Evolutionary conservation across 306 rosid species (phyloP), one percentile per base, ranked within the genome.

Genomic region (Hippophae gyantsensis): DNA sequence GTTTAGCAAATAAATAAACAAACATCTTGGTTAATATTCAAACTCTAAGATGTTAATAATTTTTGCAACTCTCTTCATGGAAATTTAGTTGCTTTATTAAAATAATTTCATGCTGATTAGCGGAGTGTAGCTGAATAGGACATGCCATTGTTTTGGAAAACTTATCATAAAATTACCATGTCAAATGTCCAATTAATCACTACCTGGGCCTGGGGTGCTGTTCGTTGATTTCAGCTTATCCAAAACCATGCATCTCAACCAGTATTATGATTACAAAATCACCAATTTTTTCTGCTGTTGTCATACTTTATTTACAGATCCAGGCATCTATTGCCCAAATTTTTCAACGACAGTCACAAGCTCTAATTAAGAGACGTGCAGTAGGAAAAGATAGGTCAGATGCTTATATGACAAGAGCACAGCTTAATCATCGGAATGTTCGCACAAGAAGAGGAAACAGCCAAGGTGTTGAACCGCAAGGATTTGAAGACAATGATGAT

Each of bases 331-430:
- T 80, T 73, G 85, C 85, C n/a, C 79, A 76, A 59, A 86, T 84
- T 46, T 78, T 86, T 73, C 90, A 84, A 68, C 81, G 94, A 57
- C 97, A 87, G 72, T 80, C 95, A 61, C 95, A 90, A 78, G 97
- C 97, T 69, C 70, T 90, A 43, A 82, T 68, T 57, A 86, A 85
- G 77, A 84, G 82, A 66, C 97, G 84, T 41, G 6, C 72, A 18
- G 40, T 62, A 10, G 84, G 78, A 11, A 87, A 75, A 66, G 94
- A 90, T 70, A 61, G 81, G 14, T 69, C 76, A 8, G 75, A 78
- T 42, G 41, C 76, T 67, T 75, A 63, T 77, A 67, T 48, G 49
- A 72, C 86, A 47, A 87, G 94, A 78, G 57, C 82, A 8, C 97
- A 74, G 64, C 86, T 90, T 42, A 82, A 73, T 76, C 79, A 68